A percentile compares a stretch with the other conserved stretches of the same genome.
These are phyloP conservation scores for Metschnikowia hibisci DNA, from an alignment of 805 yeast genomes.

Conservation along the genomic window DNA sequence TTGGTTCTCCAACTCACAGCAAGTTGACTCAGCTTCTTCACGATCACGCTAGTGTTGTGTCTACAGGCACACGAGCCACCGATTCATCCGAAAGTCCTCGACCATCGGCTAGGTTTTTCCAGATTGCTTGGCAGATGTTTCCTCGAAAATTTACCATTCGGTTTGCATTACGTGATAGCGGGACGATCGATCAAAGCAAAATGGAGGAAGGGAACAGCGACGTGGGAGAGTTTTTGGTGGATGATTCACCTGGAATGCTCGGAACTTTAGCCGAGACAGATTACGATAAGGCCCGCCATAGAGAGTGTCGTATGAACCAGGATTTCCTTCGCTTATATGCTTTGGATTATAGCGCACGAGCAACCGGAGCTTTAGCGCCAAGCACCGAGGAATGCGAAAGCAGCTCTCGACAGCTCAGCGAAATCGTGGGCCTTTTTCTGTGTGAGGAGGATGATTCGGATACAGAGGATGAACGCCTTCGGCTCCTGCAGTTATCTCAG, in stretches of 20 bases:
- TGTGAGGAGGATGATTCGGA: neutral
- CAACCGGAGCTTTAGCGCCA: conserved; percentile 7
- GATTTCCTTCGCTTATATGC: conserved; percentile 18
- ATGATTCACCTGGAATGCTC: neutral
- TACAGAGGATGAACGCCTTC: neutral
- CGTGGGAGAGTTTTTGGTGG: neutral
- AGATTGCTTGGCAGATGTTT: conserved; percentile 5
- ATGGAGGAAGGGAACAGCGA: neutral
- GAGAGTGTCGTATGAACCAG: conserved; percentile 17
- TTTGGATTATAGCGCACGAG: conserved; percentile 15
- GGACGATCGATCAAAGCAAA: neutral
- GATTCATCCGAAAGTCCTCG: neutral
- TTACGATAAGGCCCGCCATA: conserved; percentile 7
- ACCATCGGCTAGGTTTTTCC: neutral
- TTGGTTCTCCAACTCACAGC: neutral
- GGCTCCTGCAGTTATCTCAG: conserved; percentile 12
- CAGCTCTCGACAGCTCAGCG: neutral
- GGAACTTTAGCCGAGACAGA: neutral
- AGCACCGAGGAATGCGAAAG: conserved; percentile 6
- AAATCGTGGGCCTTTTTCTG: conserved; percentile 1
- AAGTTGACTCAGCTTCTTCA: conserved; percentile 3
- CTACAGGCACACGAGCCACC: neutral
- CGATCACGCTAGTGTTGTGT: neutral
- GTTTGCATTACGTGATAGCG: neutral
- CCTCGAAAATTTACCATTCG: neutral